A percentile compares a stretch with the other conserved stretches of the same genome.
These are phyloP conservation scores for Spathaspora sp. DNA, from an alignment of 1,139 yeast genomes.

Conservation along the genomic window DNA sequence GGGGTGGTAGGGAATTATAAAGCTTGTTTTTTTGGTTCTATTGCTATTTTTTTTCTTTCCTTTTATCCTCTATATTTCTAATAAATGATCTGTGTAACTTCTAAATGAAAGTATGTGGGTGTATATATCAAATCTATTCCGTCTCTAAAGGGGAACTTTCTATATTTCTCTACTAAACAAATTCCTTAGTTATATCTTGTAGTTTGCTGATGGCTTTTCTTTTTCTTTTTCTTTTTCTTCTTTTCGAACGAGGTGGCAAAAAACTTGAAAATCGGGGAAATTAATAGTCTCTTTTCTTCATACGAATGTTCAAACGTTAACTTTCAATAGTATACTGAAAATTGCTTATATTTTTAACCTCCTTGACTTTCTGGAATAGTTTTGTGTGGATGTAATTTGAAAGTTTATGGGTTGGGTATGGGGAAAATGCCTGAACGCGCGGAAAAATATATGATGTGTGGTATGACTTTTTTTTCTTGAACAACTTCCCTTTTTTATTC, in stretches of 20 bases:
- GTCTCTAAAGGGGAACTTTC: not conserved
- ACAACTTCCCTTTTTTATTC: not conserved
- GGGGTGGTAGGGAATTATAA: too few species aligned
- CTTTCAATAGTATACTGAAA: not conserved
- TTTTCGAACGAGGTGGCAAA: conserved; percentile 1
- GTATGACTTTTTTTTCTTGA: not conserved
- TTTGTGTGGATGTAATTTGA: not conserved
- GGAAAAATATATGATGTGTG: not conserved
- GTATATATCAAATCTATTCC: not conserved
- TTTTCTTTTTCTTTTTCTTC: not conserved
- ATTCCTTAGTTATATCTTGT: not conserved
- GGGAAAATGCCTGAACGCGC: not conserved
- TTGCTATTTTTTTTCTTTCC: not conserved
- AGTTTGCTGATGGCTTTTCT: not conserved
- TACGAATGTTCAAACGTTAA: not conserved
- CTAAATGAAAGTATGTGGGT: not conserved
- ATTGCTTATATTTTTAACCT: not conserved
- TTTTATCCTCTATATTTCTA: conserved; percentile 1
- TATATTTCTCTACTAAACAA: not conserved
- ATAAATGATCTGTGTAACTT: not conserved
- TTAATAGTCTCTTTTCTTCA: not conserved
- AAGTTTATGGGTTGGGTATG: not conserved
- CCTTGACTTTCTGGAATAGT: not conserved
- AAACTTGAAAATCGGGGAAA: not conserved
- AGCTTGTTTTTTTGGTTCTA: not conserved